A percentile compares a stretch with the other conserved stretches of the same genome.
These are phyloP conservation scores for Phytophthora multivora DNA, from an alignment of 352 stramenopile genomes.

Conservation along the genomic window DNA sequence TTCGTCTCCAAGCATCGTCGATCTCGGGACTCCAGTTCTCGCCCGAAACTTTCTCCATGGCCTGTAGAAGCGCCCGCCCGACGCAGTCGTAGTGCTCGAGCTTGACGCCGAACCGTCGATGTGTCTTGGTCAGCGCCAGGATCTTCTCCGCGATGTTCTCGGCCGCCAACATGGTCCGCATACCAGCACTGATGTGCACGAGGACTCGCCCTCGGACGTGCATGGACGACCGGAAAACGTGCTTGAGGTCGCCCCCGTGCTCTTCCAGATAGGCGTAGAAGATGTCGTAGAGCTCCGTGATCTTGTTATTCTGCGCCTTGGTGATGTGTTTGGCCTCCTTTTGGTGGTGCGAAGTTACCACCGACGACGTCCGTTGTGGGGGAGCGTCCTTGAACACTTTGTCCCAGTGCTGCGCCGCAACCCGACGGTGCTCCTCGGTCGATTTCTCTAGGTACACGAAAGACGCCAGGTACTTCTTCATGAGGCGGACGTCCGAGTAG, in stretches of 20 bases:
- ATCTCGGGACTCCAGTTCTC: slow-evolving; percentile 46
- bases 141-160: slow-evolving; percentile 45
- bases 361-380: slow-evolving; percentile 5
- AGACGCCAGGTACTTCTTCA: slow-evolving; percentile 47
- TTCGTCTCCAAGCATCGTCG: slow-evolving; percentile 44
- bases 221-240: slow-evolving; percentile 59
- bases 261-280: slow-evolving; percentile 58
- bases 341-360: not conserved
- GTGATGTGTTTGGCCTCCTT: slow-evolving; percentile 32
- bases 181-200: slow-evolving; percentile 57
- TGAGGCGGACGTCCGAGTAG: slow-evolving; percentile 35
- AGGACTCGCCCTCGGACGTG: slow-evolving; percentile 52
- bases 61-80: slow-evolving; percentile 40
- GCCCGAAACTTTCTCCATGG: slow-evolving; percentile 46
- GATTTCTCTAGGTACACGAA: slow-evolving; percentile 48
- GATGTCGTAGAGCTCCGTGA: slow-evolving; percentile 53
- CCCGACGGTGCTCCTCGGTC: slow-evolving; percentile 44
- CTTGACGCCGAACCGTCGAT: slow-evolving; percentile 54
- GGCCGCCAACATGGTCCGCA: slow-evolving; percentile 47
- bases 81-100: slow-evolving; percentile 50
- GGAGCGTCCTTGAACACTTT: slow-evolving; percentile 38
- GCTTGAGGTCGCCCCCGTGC: slow-evolving; percentile 49
- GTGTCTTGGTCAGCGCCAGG: slow-evolving; percentile 49
- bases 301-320: slow-evolving; percentile 39
- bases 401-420: slow-evolving; percentile 51